Evolutionary conservation across 345 rosid genomes (phyloP), one percentile per base, ranked within the genome.

Genomic region (Salix viminalis): DNA sequence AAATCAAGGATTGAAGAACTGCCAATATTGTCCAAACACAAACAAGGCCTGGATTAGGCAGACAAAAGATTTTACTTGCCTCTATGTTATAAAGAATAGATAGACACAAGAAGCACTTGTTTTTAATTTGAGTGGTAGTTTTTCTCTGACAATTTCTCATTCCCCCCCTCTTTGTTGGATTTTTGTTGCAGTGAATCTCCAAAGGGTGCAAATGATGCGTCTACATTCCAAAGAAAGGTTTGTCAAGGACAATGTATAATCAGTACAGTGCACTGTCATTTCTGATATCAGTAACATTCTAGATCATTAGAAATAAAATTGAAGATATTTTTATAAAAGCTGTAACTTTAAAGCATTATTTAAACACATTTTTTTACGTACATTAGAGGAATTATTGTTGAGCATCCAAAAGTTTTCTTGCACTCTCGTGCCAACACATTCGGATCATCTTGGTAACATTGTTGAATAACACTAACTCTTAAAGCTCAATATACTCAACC

Each of bases 141-240:
- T 39, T 70, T 70, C 48, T 80, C 37, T 66, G 21, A 44, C 67
- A 32, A 71, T 23, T 14, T 14, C 18, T 46, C 23, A 61, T 60
- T 16, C 76, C 62, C 79, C 28, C 24, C 65, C 41, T 12, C 61
- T 64, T 41, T 7, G 32, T 58, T 74, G 58, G 32, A 34, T 66
- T 66, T 84, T 50, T 78, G 73, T 80, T 86, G 87, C 86, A 96
- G 99, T 86, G 99, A 96, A 87, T 91, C 98, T 71, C 98, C 97
- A 24, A 91, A 92, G 85, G 99, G 99, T 69, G 94, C 97, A 80
- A 93, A 91, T 86, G 98, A 93, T 87, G 98, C 97, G 71, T 93
- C 98, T 72, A 94, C 98, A 67, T 96, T 96, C 88, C 98, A 96
- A 83, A 91, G 97, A 84, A 96, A 96, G 99, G 99, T 93, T 78